Base-by-base conservation (phyloP, 192 early-diverging fungal species). In the Backusella mclennaniae region DNA sequence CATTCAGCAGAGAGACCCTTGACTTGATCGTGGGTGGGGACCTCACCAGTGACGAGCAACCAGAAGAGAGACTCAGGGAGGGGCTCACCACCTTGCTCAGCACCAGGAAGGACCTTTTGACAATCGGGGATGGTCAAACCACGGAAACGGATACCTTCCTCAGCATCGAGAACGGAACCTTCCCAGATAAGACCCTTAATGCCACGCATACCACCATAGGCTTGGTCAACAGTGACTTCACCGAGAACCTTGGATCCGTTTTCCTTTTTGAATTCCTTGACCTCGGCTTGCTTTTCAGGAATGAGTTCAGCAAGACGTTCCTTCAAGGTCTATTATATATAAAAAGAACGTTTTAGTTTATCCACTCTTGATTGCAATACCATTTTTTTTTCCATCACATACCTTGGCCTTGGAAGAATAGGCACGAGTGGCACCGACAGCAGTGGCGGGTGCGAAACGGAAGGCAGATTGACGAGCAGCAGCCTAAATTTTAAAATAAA, bases 181-280 rank as follows among this genome's bases (percentile, higher is more conserved):
- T 99, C 98, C 95, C 95, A 97, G 83, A 99, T 89, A 76, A 99
- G 92, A 85, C 96, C 96, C 91, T 99, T 99, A 89, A 99, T 96
- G 72, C 96, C 98, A 84, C 98, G 93, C 96, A 99, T 99, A 82
- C 98, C 97, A 80, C 97, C 97, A 85, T 98, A 98, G 49, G 84
- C 94, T 93, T 97, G 97, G 85, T 97, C 96, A 76, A 99, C 95
- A 39, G 98, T 98, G 79, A 93, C 95, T 82, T 96, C 91, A 74
- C 98, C 98, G 52, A 99, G 88, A 66, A 92, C 90, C 87, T 95
- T 92, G 77, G 82, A 84, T 66, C 98, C 98, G 76, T 95, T 90
- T 88, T 96, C 93, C 78, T 92, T 89, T 85, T 95, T 94, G 86
- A 98, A 87, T 46, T 91, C 90, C 91, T 99, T 98, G 80, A 97